Base-by-base conservation (phyloP, 805 yeast species). In the Candida gorgasii region DNA sequence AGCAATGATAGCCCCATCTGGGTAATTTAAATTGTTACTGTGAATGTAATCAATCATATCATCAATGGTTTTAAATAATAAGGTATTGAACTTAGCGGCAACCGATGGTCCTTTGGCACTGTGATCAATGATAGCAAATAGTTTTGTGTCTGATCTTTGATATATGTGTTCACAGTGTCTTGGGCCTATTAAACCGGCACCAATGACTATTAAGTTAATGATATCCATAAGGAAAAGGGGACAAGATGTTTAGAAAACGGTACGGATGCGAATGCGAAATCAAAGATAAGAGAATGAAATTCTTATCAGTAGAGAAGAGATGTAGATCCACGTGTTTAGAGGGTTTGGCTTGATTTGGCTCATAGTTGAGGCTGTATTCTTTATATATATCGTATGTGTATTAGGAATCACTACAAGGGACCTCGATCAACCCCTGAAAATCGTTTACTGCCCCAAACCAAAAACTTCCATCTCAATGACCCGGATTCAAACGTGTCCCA, bases 141-240 rank as follows among this genome's bases (percentile, higher is more conserved):
- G 45, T 9, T 49, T 53, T 24, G 64, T 54, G 24, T 58, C 59
- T 2, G 54, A 44, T 29, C 63, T 48, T 16, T 52, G 48, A 8
- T 40, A 31, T 8, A 67, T 50, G 43, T 67, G 73, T 20, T 56
- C 53, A 9, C 71, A 70, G 47, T 67, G 73, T 36, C 73, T 55
- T 4, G 73, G 72, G 8, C 73, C 73, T 15, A 67, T 67, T 18
- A 67, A 49, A 4, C 73, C 72, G 7, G 69, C 71, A 0, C 73
- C 72, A 30, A 44, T 33, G 2, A 44, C 44, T 5, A 42, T 26
- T 13, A 42, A 36, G 23, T 22, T 42, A 11, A 31, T 11, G 16
- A 42, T 12, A 38, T 38, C 34, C 34, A 15, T 37, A 11, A 26
- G 8, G 24, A 16, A 12, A 13, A 4, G 5, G 18, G 24, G 26